Evolutionary conservation across 2,329 filamentous ascomycete species (phyloP).

Genomic region (Aspergillus brunneoviolaceus): DNA sequence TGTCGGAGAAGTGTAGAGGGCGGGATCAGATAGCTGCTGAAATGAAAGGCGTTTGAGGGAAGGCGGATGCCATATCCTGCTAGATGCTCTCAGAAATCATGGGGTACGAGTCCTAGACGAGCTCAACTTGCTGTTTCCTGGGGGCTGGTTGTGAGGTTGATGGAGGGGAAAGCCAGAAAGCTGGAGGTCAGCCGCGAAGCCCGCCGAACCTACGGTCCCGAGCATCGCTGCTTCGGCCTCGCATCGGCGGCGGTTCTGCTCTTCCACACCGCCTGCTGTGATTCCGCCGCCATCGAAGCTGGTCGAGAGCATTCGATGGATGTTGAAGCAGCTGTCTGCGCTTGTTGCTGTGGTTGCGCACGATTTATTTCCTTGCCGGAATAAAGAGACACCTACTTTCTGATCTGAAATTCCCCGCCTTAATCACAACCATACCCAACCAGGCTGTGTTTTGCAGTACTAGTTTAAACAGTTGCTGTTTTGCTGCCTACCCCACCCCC

Average conservation of each 20-base stretch:
- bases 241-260: conserved; percentile 29
- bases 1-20: conserved; percentile 31
- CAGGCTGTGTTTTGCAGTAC: neutral
- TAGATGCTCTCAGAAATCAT: conserved; percentile 11
- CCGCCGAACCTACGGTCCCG: conserved; percentile 11
- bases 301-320: conserved; percentile 34
- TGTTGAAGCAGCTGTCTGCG: conserved; percentile 8
- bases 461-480: neutral
- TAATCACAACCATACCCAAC: neutral
- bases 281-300: conserved; percentile 27
- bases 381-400: neutral
- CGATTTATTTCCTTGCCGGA: neutral
- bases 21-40: conserved; percentile 24
- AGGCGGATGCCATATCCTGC: conserved; percentile 35
- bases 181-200: conserved; percentile 10
- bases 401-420: neutral
- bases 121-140: conserved; percentile 2
- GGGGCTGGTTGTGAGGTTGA: conserved; percentile 4
- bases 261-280: conserved; percentile 24
- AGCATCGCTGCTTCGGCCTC: conserved; percentile 17
- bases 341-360: neutral
- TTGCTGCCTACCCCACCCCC: conserved; percentile 17
- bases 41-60: conserved; percentile 26
- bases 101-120: conserved; percentile 21
- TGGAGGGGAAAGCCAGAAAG: neutral